A percentile compares a stretch with the other conserved stretches of the same genome.
Evolutionary conservation across 176 grass and related monocot species (phyloP).

Genomic region (Thalia dealbata): DNA sequence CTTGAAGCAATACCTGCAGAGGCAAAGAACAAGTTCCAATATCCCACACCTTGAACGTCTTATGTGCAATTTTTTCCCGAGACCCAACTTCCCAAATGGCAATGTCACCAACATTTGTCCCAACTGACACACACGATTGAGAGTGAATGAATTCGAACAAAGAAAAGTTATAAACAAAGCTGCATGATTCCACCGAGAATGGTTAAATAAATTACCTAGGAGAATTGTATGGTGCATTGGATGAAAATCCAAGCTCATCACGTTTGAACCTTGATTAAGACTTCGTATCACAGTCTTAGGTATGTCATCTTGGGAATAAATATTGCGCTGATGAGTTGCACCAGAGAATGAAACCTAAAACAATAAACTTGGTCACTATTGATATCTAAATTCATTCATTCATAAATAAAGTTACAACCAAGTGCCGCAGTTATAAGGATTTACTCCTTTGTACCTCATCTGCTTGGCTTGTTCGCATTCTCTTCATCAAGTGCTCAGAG

Average conservation of each 20-base stretch:
- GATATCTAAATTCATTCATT: constrained; percentile 6
- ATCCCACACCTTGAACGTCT: constrained; percentile 16
- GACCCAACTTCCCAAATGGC: constrained; percentile 12
- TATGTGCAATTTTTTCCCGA: constrained; percentile 3
- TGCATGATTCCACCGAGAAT: background rate
- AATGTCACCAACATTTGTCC: constrained; percentile 25
- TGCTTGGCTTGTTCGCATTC: constrained; percentile 79
- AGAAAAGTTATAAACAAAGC: background rate
- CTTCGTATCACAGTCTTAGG: constrained; percentile 74
- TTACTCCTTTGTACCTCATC: constrained; percentile 55
- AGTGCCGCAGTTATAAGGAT: background rate
- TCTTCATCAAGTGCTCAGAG: constrained; percentile 98
- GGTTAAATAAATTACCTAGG: constrained; percentile 45
- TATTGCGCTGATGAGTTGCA: constrained; percentile 62
- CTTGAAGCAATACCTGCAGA: constrained; percentile 6
- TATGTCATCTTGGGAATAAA: constrained; percentile 93
- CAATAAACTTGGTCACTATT: constrained; percentile 10
- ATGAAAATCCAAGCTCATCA: constrained; percentile 98
- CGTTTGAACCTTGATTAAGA: constrained; percentile 95
- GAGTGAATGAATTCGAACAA: background rate
- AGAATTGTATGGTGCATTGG: constrained; percentile 93
- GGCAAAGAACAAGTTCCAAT: background rate
- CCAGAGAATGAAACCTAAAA: constrained; percentile 88
- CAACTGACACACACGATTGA: background rate
- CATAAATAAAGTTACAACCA: background rate